phyloP scores from a whole-genome alignment of 192 early-diverging fungal genomes.

The Linderina pennispora region DNA sequence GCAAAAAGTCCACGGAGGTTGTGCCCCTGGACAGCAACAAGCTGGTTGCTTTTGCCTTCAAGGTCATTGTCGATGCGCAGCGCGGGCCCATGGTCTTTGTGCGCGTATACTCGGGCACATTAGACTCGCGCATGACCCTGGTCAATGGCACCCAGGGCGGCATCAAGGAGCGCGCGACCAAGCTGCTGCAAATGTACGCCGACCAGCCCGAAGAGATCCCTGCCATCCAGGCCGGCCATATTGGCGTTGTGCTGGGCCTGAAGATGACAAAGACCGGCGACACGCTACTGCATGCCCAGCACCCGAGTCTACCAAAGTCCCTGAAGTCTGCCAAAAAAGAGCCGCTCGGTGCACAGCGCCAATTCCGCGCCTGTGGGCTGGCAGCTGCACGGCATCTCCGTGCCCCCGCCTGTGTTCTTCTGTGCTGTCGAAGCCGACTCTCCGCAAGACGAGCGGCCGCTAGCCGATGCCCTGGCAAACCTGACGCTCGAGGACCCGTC shows the following conservation, averaged over 20 bases:
- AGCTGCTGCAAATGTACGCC: constrained; percentile 88
- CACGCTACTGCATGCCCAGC: constrained; percentile 61
- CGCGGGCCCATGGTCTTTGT: constrained; percentile 91
- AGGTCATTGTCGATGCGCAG: constrained; percentile 77
- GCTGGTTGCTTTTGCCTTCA: constrained; percentile 90
- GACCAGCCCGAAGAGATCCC: constrained; percentile 82
- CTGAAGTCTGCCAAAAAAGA: not conserved
- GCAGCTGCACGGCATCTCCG: constrained; percentile 66
- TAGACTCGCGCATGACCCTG: constrained; percentile 62
- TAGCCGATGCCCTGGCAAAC: constrained; percentile 65
- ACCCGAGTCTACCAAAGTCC: no score
- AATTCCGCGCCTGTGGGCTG: constrained; percentile 14
- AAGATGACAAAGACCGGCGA: constrained; percentile 85
- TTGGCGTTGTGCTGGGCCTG: constrained; percentile 78
- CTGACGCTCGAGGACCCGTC: constrained; percentile 87
- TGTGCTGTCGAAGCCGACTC: constrained; percentile 69
- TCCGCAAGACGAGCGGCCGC: constrained; percentile 64
- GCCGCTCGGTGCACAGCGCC: not conserved
- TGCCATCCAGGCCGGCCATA: constrained; percentile 65
- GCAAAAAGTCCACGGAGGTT: constrained; percentile 5
- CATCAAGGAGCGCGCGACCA: constrained; percentile 71
- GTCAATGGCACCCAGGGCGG: constrained; percentile 59
- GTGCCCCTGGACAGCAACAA: constrained; percentile 47
- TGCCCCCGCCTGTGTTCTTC: constrained; percentile 87
- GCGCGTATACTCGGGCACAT: constrained; percentile 74